Evolutionary conservation across 1,284 basidiomycete genomes (phyloP), one percentile per base, ranked within the genome.

Genomic region (Peniophora sp.): DNA sequence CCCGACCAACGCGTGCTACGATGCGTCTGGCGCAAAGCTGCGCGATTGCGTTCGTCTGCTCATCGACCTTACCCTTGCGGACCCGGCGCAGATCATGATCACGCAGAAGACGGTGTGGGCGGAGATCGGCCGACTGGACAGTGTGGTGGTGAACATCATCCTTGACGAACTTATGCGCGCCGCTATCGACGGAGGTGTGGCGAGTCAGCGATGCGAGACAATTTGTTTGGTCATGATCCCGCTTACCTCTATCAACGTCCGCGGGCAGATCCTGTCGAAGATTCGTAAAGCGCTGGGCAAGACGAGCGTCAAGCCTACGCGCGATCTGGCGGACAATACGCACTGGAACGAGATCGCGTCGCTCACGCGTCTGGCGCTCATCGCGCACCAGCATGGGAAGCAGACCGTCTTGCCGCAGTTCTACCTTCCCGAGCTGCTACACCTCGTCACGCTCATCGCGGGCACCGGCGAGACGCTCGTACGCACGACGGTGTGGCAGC

Each of bases 281-380:
- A 67, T 95, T 48, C 85, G 92, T 45, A 92, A 88, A 74, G 81
- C 82, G 23, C 74, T 92, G 52, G 83, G 82, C 44, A 89, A 77
- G 71, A 79, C 87, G 1, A 83, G 85, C 46, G 72, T 80, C 44
- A 79, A 80, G 59, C 73, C 81, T 1, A 79, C 82, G 2, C 70
- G 67, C 49, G 74, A 75, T 11, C 73, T 94, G 2, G 71, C 77
- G 2, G 83, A 90, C 45, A 89, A 89, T 64, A 67, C 77, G 1
- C 81, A 85, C 53, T 95, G 91, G 89, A 81, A 78, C 54, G 92
- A 95, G 63, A 88, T 95, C 11, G 84, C 87, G 2, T 85, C 85
- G 1, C 71, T 94, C 32, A 74, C 88, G 34, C 81, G 90, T 14
- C 77, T 95, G 34, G 74, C 80, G 45, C 74, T 89, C 16, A 76